Evolutionary conservation across 805 yeast genomes (phyloP).

Genomic region (Danielia oregonensis): DNA sequence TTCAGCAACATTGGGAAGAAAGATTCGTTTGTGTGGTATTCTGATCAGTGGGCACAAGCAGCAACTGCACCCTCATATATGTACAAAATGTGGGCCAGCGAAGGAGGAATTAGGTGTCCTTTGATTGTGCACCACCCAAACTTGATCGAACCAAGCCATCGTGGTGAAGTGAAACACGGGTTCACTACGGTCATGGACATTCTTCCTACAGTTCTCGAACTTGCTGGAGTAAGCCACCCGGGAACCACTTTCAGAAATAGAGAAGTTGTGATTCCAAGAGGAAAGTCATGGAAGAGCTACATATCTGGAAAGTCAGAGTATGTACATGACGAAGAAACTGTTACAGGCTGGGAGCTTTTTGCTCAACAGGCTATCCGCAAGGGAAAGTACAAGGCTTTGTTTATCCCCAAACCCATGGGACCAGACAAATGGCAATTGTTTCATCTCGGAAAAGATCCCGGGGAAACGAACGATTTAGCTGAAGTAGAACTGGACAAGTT

Average conservation of each 20-base stretch:
- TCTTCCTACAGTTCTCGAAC: conserved; percentile 50
- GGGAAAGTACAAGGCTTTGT: conserved; percentile 47
- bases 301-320: conserved; percentile 23
- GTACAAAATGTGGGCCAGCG: conserved; percentile 54
- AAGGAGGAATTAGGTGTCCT: conserved; percentile 61
- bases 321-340: conserved; percentile 41
- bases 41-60: conserved; percentile 61
- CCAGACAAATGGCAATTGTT: conserved; percentile 42
- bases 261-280: conserved; percentile 41
- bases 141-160: conserved; percentile 16
- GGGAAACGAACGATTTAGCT: conserved; percentile 49
- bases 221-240: conserved; percentile 46
- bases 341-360: conserved; percentile 56
- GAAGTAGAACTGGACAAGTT: conserved; percentile 32
- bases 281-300: conserved; percentile 43
- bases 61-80: conserved; percentile 54
- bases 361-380: conserved; percentile 54
- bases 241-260: conserved; percentile 39
- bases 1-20: conserved; percentile 46
- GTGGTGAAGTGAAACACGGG: conserved; percentile 33
- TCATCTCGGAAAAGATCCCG: conserved; percentile 42
- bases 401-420: conserved; percentile 47
- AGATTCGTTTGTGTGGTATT: conserved; percentile 49
- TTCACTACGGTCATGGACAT: conserved; percentile 61
- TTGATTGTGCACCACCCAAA: conserved; percentile 45